Base-by-base conservation (phyloP, 176 grass and related monocot genomes). In the Canna indica region DNA sequence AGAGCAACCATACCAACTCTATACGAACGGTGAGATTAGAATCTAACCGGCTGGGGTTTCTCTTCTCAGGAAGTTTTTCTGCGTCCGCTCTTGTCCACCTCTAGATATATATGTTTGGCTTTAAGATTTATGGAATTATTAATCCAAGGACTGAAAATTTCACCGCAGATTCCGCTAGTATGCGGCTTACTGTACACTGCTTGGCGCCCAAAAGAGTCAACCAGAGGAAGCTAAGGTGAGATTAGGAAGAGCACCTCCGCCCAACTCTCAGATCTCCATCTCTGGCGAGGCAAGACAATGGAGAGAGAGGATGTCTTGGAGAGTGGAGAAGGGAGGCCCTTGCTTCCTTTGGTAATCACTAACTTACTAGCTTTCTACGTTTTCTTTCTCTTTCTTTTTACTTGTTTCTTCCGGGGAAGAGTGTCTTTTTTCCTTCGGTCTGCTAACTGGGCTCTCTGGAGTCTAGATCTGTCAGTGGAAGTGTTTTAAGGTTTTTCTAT, bases 321-420 rank as follows among this genome's bases (percentile, higher is more conserved):
- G 65, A 42, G 20, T 13, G 65, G 65, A 68, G 65, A 68, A 68
- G 36, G 65, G 17, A 68, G 65, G 38, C 65, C 65, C 24, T 28
- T 68, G 65, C 34, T 68, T 20, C 65, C 65, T 42, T 27, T 68
- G 65, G 65, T 68, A 68, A 44, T 62, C 29, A 16, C 59, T 62
- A 30, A 29, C 44, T 44, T 39, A 41, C 20, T 42, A 6, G 16
- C 29, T 15, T 34, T 64, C 32, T 27, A 5, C 27, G 3, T 6
- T 17, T 66, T 34, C 22, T 44, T 68, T 68, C 12, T 5, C 20
- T 27, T 68, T 41, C 7, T 44, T 41, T 30, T 67, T 25, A 7
- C 14, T 42, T 3, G 7, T 12, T 41, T 26, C 35, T 26, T 34
- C 6, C 4, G 12, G 0, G 25, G 25, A 32, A 16, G n/a, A 15